Evolutionary conservation across 768 basidiomycete genomes (phyloP), one percentile per base, ranked within the genome.

Genomic region (Russula olivacea): DNA sequence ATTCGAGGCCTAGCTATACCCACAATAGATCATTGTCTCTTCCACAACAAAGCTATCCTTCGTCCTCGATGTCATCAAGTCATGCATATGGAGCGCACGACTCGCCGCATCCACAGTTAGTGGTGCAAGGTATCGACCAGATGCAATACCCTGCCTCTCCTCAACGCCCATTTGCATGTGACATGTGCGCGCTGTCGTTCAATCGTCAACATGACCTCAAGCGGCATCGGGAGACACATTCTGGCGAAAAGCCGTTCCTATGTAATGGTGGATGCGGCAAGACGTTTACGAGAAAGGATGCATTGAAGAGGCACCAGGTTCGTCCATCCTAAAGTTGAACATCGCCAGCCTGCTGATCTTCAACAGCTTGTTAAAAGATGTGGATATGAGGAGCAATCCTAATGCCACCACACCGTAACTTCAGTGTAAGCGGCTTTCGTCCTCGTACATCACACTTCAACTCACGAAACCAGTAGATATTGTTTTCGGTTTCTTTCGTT

Each of bases 211-310:
- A 93, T 71, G 90, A 93, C 72, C 73, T 92, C 71, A 91, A 91
- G 71, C 82, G 90, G 40, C 90, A 93, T 74, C 79, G 87, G 66
- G 89, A 91, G 69, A 91, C 88, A 28, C 90, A 91, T 74, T 87
- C 87, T 6, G 89, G 89, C 41, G 89, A 91, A 73, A 91, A 91
- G 72, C 89, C 90, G 10, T 92, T 84, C 75, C 73, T 84, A 19
- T 92, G 90, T 74, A 91, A 91, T 68, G 89, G 88, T 14, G 87
- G 87, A 49, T 92, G 90, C 63, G 89, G 88, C 53, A 91, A 91
- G 78, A 91, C 89, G 3, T 92, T 91, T 71, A 92, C 89, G 54
- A 81, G 90, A 67, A 91, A 91, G 75, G 90, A 92, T 71, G 90
- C 90, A 17, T 75, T 92, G 70, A 92, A 91, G 75, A 82, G 90